Evolutionary conservation across 2,329 filamentous ascomycete genomes (phyloP).

Genomic region (Penicillium expansum): DNA sequence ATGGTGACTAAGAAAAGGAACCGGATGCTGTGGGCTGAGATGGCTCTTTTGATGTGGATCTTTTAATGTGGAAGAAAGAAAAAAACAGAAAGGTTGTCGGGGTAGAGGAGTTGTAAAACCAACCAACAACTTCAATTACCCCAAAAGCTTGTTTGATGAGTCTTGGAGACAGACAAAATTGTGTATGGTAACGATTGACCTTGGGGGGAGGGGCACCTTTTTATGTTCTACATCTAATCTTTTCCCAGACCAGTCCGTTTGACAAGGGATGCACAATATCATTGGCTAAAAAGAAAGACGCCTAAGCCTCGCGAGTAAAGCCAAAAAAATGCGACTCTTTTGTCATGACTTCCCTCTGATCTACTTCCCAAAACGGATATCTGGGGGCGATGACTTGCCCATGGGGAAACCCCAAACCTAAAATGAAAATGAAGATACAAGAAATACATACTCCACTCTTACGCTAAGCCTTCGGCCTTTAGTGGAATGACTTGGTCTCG

Average conservation of each 20-base stretch:
- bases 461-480: not conserved
- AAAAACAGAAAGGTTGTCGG: not conserved
- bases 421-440: not conserved
- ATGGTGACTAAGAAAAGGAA: not conserved
- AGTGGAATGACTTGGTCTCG: not conserved
- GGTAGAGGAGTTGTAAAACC: not conserved
- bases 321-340: not conserved
- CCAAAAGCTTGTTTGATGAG: not conserved
- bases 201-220: not conserved
- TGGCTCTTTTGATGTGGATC: not conserved
- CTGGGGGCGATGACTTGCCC: slow-evolving; percentile 11
- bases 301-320: not conserved
- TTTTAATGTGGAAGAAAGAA: not conserved
- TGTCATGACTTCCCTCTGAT: slow-evolving; percentile 2
- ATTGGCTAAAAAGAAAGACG: slow-evolving; percentile 7
- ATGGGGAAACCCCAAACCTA: slow-evolving; percentile 8
- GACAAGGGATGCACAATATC: not conserved
- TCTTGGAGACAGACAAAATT: not conserved
- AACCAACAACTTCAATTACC: not conserved
- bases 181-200: not conserved
- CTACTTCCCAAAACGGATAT: slow-evolving; percentile 16
- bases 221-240: slow-evolving; percentile 9
- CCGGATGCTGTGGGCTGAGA: not conserved
- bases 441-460: not conserved
- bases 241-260: slow-evolving; percentile 4